A percentile compares a stretch with the other conserved stretches of the same genome.
phyloP scores from a whole-genome alignment of 75 land plant genomes.

The Picea sitchensis region DNA sequence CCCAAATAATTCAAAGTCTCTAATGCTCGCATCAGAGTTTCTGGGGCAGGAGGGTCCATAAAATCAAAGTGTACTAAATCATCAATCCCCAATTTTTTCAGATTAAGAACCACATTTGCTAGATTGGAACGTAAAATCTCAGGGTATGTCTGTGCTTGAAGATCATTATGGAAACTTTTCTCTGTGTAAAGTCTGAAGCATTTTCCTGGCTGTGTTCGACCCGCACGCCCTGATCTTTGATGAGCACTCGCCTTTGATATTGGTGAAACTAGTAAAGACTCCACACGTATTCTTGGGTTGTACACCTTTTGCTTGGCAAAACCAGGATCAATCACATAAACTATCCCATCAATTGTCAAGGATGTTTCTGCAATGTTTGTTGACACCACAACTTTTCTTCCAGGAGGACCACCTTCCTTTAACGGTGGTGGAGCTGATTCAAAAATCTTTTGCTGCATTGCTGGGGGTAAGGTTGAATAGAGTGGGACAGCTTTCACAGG shows the following conservation, averaged over 20 bases:
- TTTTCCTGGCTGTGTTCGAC: conserved; percentile 94
- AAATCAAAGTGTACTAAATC: conserved; percentile 97
- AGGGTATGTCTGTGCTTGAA: conserved; percentile 95
- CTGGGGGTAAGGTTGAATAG: conserved; percentile 94
- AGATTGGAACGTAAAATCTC: conserved; percentile 91
- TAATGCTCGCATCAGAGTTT: conserved; percentile 91
- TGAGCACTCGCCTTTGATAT: conserved; percentile 99
- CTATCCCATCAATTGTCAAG: conserved; percentile 93
- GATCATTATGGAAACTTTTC: conserved; percentile 80
- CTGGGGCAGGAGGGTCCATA: conserved; percentile 98
- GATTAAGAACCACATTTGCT: conserved; percentile 87
- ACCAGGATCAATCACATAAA: conserved; percentile 97
- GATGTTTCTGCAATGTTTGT: conserved; percentile 99
- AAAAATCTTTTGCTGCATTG: conserved; percentile 98
- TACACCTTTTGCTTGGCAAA: conserved; percentile 89
- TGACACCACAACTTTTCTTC: conserved; percentile 98
- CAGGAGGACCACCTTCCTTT: conserved; percentile 70
- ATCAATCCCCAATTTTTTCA: conserved; percentile 96
- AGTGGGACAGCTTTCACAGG: conserved; percentile 92
- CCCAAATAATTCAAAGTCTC: conserved; percentile 90
- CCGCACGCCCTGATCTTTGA: conserved; percentile 95
- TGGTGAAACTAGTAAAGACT: conserved; percentile 92
- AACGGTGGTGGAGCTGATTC: conserved; percentile 92
- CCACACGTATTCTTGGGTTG: conserved; percentile 95
- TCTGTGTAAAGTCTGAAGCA: conserved; percentile 94